A percentile compares a stretch with the other conserved stretches of the same genome.
These are phyloP conservation scores for Melanomma pulvis-pyrius DNA, from an alignment of 495 filamentous ascomycete genomes.

Conservation along the genomic window DNA sequence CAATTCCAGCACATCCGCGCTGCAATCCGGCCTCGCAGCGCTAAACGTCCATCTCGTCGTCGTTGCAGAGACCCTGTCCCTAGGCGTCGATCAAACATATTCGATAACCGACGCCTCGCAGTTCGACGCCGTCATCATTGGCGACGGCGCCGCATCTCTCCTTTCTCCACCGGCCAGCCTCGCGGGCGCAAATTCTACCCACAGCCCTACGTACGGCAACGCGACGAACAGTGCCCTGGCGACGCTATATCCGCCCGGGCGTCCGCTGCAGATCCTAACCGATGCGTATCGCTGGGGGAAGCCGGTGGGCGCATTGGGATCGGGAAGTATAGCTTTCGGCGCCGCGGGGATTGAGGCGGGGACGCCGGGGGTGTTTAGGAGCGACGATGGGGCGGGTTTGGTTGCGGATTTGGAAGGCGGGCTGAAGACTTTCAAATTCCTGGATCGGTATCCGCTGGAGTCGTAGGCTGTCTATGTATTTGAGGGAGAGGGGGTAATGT, in stretches of 20 bases:
- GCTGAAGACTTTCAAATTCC: slow-evolving; percentile 66
- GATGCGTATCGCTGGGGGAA: slow-evolving; percentile 74
- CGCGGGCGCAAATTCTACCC: slow-evolving; percentile 2
- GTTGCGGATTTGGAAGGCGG: slow-evolving; percentile 58
- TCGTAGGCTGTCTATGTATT: no score
- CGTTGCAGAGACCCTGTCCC: slow-evolving; percentile 62
- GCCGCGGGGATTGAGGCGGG: slow-evolving; percentile 47
- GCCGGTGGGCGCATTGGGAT: slow-evolving; percentile 66
- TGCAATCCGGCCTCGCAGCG: slow-evolving; percentile 52
- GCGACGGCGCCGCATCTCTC: slow-evolving; percentile 58
- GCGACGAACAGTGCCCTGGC: slow-evolving; percentile 8
- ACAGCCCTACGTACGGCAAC: slow-evolving; percentile 45
- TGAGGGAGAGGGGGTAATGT: no score
- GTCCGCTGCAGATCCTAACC: slow-evolving; percentile 66
- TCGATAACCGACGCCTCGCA: slow-evolving; percentile 67
- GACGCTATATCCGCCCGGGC: slow-evolving; percentile 62
- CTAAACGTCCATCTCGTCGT: slow-evolving; percentile 60
- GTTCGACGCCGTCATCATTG: slow-evolving; percentile 72
- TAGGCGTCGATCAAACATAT: slow-evolving; percentile 70
- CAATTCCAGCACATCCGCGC: slow-evolving; percentile 37
- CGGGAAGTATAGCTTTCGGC: slow-evolving; percentile 48
- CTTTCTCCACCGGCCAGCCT: slow-evolving; percentile 7
- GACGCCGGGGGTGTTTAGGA: slow-evolving; percentile 57
- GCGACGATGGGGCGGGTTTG: slow-evolving; percentile 38
- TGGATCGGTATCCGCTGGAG: slow-evolving; percentile 63